These are phyloP conservation scores for Wickerhamiella alocasiicola DNA, from an alignment of 805 yeast species.

Conservation along the genomic window DNA sequence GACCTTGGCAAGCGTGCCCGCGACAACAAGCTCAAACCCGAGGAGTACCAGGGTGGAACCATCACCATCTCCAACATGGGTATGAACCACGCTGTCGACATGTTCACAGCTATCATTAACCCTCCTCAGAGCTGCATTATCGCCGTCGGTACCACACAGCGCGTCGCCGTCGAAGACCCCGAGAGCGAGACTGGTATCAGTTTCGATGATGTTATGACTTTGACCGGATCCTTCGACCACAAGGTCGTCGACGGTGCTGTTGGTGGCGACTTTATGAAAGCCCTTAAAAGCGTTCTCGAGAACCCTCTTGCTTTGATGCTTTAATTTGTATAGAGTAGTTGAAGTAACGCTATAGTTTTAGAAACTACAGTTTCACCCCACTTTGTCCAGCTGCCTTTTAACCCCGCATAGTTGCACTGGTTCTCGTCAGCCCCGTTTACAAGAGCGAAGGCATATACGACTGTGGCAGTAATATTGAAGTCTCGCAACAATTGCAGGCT, in stretches of 20 bases:
- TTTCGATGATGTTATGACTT: constrained; percentile 79
- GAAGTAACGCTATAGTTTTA: no score
- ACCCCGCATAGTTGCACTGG: no score
- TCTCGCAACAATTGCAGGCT: no score
- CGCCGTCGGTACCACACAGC: constrained; percentile 88
- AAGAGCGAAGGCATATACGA: no score
- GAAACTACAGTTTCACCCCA: no score
- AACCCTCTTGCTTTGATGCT: constrained; percentile 90
- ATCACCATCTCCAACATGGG: constrained; percentile 98
- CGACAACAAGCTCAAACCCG: constrained; percentile 82
- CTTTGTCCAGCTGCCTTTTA: no score
- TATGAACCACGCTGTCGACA: constrained; percentile 87
- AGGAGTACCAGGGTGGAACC: constrained; percentile 99
- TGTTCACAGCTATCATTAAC: constrained; percentile 94
- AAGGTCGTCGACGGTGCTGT: constrained; percentile 95
- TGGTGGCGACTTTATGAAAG: constrained; percentile 95
- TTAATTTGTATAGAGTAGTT: constrained; percentile 30
- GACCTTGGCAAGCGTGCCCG: constrained; percentile 95
- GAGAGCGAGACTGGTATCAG: constrained; percentile 83
- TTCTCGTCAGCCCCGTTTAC: no score
- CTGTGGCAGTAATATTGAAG: no score
- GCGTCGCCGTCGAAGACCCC: constrained; percentile 85
- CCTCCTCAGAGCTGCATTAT: constrained; percentile 94
- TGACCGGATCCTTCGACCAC: constrained; percentile 97
- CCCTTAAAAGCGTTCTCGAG: constrained; percentile 79